Evolutionary conservation across 1,284 basidiomycete species (phyloP), one percentile per base, ranked within the genome.

Genomic region (Malassezia brasiliensis): DNA sequence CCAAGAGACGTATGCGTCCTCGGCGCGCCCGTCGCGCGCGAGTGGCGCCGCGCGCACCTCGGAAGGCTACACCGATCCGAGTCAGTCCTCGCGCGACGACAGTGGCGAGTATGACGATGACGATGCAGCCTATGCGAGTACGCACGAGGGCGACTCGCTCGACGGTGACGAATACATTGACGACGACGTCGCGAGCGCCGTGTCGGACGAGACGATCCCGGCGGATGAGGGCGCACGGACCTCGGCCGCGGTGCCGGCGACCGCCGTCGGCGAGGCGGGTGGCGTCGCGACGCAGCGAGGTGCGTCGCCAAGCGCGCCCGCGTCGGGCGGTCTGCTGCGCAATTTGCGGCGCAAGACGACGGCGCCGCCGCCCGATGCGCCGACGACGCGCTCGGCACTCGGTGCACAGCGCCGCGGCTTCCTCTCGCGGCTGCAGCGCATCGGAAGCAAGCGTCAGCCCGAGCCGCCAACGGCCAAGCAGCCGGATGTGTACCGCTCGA

Each of bases 121-220:
- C 32, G 15, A 28, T 25, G 22, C 30, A 1, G 48, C n/a, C 2
- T 47, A 53, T 17, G 37, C 28, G 11, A 32, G 50, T 36, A 35
- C 44, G 34, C 42, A 38, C 17, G 41, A 36, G 22, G 22, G 37
- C 19, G 48, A 35, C 15, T 5, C 34, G 41, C 50, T 49, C n/a
- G 53, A 39, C 19, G 44, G 49, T 19, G 42, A 45, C 35, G 42
- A 45, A 17, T 45, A 45, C 22, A 28, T 45, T 19, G 42, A 45
- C 22, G 42, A 45, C 30, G 47, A 54, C 30, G 46, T 35, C 10
- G 41, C 48, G 14, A 42, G 36, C 11, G 19, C 22, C 17, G 25
- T 30, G 17, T 51, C 54, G 2, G 54, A 56, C 22, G 36, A 36
- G 15, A 47, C 37, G 11, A 31, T 31, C 38, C 37, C 35, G 17